Evolutionary conservation across 139 green algal species (phyloP).

Genomic region (Chlorella sp.): DNA sequence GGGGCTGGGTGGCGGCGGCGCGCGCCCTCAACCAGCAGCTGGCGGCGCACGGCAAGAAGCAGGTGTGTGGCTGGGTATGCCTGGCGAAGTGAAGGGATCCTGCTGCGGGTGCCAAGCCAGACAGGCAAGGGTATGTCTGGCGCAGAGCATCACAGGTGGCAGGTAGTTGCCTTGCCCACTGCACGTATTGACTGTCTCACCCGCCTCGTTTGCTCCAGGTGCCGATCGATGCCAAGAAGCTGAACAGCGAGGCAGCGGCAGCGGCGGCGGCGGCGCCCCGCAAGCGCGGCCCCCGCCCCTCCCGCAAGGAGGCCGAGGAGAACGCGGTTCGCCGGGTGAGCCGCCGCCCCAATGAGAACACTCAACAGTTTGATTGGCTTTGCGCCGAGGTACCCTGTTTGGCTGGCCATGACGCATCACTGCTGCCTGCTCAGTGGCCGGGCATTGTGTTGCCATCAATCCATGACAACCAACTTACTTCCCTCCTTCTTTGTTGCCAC

Average conservation of each 20-base stretch:
- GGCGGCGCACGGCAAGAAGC: slow-evolving; percentile 7
- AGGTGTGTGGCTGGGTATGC: background rate
- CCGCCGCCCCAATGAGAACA: too few relatives aligned
- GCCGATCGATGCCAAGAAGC: too few relatives aligned
- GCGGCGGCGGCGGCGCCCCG: background rate
- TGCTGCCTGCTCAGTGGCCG: too few relatives aligned
- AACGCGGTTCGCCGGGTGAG: slow-evolving; percentile 22
- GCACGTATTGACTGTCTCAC: background rate
- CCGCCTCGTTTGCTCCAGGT: background rate
- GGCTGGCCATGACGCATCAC: too few relatives aligned
- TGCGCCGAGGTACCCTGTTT: too few relatives aligned
- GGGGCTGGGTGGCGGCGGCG: slow-evolving; percentile 50
- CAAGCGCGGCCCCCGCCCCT: slow-evolving; percentile 23
- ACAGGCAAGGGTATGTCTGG: background rate
- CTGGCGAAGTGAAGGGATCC: too few relatives aligned
- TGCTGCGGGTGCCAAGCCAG: background rate
- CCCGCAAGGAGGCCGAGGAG: slow-evolving; percentile 23
- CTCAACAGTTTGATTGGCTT: too few relatives aligned
- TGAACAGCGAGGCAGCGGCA: too few relatives aligned
- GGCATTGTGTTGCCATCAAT: too few relatives aligned
- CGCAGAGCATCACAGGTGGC: background rate
- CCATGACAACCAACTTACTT: too few relatives aligned
- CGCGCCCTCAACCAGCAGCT: slow-evolving; percentile 36
- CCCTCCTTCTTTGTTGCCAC: too few relatives aligned
- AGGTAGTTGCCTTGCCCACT: background rate